These are phyloP conservation scores for Fusarium clavum DNA, from an alignment of 2,329 filamentous ascomycete species.

Conservation along the genomic window DNA sequence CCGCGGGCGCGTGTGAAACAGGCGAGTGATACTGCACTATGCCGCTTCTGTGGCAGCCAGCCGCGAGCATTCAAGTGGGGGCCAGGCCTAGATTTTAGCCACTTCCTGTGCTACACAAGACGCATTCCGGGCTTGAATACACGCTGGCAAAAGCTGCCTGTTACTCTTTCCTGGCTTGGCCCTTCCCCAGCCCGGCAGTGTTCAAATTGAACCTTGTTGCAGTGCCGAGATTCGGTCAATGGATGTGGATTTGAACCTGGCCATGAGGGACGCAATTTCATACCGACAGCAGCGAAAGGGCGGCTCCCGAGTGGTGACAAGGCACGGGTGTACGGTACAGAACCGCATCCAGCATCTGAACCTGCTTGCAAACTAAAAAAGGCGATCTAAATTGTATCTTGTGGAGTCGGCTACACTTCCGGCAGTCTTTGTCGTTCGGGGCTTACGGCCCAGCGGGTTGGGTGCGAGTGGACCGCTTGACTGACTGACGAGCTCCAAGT, in stretches of 20 bases:
- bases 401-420: constrained; percentile 49
- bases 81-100: constrained; percentile 34
- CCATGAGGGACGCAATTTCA: constrained; percentile 5
- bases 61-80: constrained; percentile 29
- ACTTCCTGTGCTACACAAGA: constrained; percentile 25
- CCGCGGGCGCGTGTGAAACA: constrained; percentile 38
- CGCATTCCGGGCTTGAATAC: constrained; percentile 30
- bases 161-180: constrained; percentile 11
- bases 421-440: constrained; percentile 48
- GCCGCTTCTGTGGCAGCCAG: constrained; percentile 39
- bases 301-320: constrained; percentile 28
- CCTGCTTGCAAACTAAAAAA: constrained; percentile 30
- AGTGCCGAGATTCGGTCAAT: constrained; percentile 36
- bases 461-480: constrained; percentile 42
- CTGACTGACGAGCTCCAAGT: constrained; percentile 33
- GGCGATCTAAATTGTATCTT: constrained; percentile 37
- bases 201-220: constrained; percentile 24
- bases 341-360: constrained; percentile 27
- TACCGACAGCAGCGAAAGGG: constrained; percentile 24
- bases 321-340: constrained; percentile 1
- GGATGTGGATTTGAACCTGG: neutral
- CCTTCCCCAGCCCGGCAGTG: constrained; percentile 33
- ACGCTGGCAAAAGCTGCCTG: constrained; percentile 22
- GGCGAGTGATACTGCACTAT: constrained; percentile 39
- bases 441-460: constrained; percentile 47